Percentiles rank a stretch among this genome's conserved stretches.
Evolutionary conservation across 2,329 filamentous ascomycete species (phyloP).

Genomic region (Ophiocordyceps camponoti-leonardi): DNA sequence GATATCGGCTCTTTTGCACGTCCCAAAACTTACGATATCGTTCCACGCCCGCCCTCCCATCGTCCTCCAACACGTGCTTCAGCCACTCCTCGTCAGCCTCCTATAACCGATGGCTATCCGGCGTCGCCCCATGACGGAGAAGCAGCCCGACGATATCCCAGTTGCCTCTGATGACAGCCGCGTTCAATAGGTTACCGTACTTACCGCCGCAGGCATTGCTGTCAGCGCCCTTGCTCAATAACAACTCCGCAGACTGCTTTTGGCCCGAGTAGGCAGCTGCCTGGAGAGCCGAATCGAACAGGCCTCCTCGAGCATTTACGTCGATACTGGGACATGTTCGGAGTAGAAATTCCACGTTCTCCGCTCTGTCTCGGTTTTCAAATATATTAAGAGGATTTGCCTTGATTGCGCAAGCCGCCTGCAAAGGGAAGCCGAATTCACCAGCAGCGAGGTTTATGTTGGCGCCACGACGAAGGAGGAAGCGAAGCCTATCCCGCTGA

Average conservation of each 20-base stretch:
- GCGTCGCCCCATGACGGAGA: slow-evolving; percentile 1
- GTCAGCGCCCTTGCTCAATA: not conserved
- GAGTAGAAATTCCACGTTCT: not conserved
- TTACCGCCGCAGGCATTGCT: not conserved
- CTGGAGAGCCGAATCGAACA: slow-evolving; percentile 5
- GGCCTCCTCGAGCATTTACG: slow-evolving; percentile 2
- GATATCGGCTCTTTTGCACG: not conserved
- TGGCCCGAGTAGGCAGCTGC: slow-evolving; percentile 3
- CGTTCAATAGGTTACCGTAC: not conserved
- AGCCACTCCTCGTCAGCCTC: slow-evolving; percentile 1
- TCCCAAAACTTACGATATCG: not conserved
- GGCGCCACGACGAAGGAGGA: slow-evolving; percentile 1
- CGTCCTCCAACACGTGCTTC: not conserved
- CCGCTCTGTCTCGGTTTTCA: not conserved
- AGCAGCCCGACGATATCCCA: not conserved
- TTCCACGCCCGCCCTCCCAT: not conserved
- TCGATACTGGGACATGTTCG: slow-evolving; percentile 1
- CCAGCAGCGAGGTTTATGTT: not conserved
- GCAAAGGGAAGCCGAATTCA: not conserved
- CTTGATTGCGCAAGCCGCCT: not conserved
- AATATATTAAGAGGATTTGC: too few relatives aligned
- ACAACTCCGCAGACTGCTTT: not conserved
- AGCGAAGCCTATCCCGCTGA: not conserved
- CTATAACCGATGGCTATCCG: not conserved
- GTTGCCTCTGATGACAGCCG: not conserved